Conservation (phyloP, 148 eudicot species). For the Camellia sinensis region DNA sequence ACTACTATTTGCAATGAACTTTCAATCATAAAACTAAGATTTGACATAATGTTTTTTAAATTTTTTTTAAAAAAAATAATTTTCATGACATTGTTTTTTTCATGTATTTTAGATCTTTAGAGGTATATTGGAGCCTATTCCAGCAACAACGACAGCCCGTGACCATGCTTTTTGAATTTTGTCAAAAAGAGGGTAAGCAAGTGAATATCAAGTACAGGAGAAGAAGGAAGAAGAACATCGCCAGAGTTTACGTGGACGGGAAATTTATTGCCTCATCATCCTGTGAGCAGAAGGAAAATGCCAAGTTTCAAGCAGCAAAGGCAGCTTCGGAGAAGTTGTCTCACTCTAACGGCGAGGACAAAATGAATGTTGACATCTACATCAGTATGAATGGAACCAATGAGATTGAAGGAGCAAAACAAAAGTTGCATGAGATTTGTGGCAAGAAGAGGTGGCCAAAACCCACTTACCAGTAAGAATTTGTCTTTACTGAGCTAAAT, state of each 20-base stretch:
- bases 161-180: constrained; percentile 60
- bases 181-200: constrained; percentile 52
- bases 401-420: constrained; percentile 68
- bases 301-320: too few species aligned
- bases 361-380: too few species aligned
- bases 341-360: too few species aligned
- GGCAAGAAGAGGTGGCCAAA: constrained; percentile 65
- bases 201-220: background rate
- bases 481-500: constrained; percentile 8
- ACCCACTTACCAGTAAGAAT: constrained; percentile 62
- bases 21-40: background rate
- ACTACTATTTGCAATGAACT: background rate
- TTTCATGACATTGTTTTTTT: background rate
- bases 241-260: background rate
- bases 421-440: constrained; percentile 59
- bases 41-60: background rate
- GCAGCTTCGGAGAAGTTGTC: too few species aligned
- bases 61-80: background rate
- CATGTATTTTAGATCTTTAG: constrained; percentile 44
- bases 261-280: too few species aligned
- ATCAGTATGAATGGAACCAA: constrained; percentile 16
- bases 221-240: constrained; percentile 30
- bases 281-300: too few species aligned
- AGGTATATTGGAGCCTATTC: constrained; percentile 62
- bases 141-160: constrained; percentile 68